These are phyloP conservation scores for Papiliotrema fonsecae DNA, from an alignment of 1,284 basidiomycete genomes.

Conservation along the genomic window DNA sequence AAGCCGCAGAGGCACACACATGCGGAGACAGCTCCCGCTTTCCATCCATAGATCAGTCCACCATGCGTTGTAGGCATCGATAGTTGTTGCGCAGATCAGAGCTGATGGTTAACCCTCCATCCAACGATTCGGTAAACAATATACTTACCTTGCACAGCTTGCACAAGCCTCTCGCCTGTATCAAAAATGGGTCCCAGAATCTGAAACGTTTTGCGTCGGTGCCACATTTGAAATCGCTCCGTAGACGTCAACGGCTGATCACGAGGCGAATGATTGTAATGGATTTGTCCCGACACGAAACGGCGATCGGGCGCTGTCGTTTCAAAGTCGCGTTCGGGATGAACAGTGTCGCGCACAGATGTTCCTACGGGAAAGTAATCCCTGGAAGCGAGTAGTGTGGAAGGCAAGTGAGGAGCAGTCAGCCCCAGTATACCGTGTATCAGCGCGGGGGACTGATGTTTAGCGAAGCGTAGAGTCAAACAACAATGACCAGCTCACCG, in stretches of 20 bases:
- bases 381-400: slow-evolving; percentile 19
- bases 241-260: slow-evolving; percentile 16
- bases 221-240: slow-evolving; percentile 42
- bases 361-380: slow-evolving; percentile 39
- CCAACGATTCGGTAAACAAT: not conserved
- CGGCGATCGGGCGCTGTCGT: no score
- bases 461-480: no score
- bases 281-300: no score
- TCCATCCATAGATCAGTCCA: slow-evolving; percentile 41
- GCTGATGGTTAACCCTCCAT: slow-evolving; percentile 7
- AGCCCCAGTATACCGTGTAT: slow-evolving; percentile 38
- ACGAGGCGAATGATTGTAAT: no score
- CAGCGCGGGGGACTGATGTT: slow-evolving; percentile 16
- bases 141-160: slow-evolving; percentile 28
- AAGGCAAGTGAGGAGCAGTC: slow-evolving; percentile 30
- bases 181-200: slow-evolving; percentile 19
- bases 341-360: slow-evolving; percentile 14
- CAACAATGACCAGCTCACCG: no score
- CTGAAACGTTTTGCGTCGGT: slow-evolving; percentile 35
- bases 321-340: slow-evolving; percentile 32
- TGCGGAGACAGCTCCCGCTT: slow-evolving; percentile 23
- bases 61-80: slow-evolving; percentile 41
- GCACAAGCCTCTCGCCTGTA: slow-evolving; percentile 23
- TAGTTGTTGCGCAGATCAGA: slow-evolving; percentile 21
- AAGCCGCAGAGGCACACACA: slow-evolving; percentile 29